Conservation (phyloP, 192 early-diverging fungal genomes). For the Linnemannia schmuckeri region DNA sequence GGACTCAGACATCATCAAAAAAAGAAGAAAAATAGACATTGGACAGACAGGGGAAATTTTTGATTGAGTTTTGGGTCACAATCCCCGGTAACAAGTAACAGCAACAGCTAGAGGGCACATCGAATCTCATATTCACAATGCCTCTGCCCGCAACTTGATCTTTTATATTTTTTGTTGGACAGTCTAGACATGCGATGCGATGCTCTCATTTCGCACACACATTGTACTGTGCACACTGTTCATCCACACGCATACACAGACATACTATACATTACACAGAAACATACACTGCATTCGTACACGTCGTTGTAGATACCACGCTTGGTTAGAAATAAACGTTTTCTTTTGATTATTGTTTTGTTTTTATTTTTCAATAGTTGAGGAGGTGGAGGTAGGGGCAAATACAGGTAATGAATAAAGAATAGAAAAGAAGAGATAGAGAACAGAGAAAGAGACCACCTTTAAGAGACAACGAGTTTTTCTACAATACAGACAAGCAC, state of each 20-base stretch:
- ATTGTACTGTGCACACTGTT: too few relatives aligned
- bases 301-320: too few relatives aligned
- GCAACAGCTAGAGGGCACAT: neutral
- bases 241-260: neutral
- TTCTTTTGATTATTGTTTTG: too few relatives aligned
- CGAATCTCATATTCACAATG: neutral
- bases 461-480: neutral
- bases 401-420: neutral
- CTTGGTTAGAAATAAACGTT: too few relatives aligned
- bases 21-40: neutral
- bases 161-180: neutral
- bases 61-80: neutral
- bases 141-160: neutral
- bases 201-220: constrained; percentile 2
- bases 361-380: too few relatives aligned
- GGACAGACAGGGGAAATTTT: neutral
- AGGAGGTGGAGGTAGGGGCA: neutral
- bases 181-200: neutral
- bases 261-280: too few relatives aligned
- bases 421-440: neutral
- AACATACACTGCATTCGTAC: too few relatives aligned
- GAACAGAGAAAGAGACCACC: neutral
- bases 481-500: neutral
- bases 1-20: neutral
- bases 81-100: constrained; percentile 18